phyloP scores from a whole-genome alignment of 2,329 filamentous ascomycete genomes.

The Karstenula rhodostoma region DNA sequence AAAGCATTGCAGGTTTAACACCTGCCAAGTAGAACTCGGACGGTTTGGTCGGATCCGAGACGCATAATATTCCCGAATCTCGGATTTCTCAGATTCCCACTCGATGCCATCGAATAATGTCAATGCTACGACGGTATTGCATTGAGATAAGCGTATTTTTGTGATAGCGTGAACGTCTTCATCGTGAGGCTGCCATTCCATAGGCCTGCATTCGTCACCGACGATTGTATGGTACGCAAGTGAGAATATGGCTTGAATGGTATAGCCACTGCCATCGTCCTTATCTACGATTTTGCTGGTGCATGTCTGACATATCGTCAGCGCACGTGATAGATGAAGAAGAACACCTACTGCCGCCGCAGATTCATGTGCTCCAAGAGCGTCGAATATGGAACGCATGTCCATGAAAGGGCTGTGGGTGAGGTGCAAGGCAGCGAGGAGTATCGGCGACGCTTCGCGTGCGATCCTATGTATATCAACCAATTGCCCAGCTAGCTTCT shows the following conservation, averaged over 20 bases:
- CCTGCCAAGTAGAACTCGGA: neutral
- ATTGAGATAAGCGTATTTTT: slow-evolving; percentile 68
- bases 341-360: slow-evolving; percentile 59
- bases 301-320: slow-evolving; percentile 56
- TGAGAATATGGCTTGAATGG: slow-evolving; percentile 60
- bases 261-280: slow-evolving; percentile 36
- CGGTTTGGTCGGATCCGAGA: slow-evolving; percentile 54
- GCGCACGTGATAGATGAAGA: slow-evolving; percentile 15
- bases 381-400: slow-evolving; percentile 58
- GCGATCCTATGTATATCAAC: slow-evolving; percentile 37
- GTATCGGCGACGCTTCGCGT: slow-evolving; percentile 67
- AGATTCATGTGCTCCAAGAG: slow-evolving; percentile 60
- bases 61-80: slow-evolving; percentile 26
- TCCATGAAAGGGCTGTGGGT: slow-evolving; percentile 67
- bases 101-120: slow-evolving; percentile 64
- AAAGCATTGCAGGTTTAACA: slow-evolving; percentile 14
- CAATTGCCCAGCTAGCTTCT: neutral
- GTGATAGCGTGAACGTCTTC: slow-evolving; percentile 52
- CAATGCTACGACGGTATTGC: slow-evolving; percentile 66
- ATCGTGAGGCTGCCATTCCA: slow-evolving; percentile 67
- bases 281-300: slow-evolving; percentile 63
- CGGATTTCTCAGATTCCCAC: slow-evolving; percentile 32
- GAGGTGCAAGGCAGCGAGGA: slow-evolving; percentile 67
- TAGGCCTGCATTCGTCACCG: slow-evolving; percentile 62
- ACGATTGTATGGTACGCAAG: slow-evolving; percentile 72